Percentiles rank a stretch among this genome's conserved stretches.
These are phyloP conservation scores for Alternaria triticina DNA, from an alignment of 2,329 filamentous ascomycete species.

Conservation along the genomic window DNA sequence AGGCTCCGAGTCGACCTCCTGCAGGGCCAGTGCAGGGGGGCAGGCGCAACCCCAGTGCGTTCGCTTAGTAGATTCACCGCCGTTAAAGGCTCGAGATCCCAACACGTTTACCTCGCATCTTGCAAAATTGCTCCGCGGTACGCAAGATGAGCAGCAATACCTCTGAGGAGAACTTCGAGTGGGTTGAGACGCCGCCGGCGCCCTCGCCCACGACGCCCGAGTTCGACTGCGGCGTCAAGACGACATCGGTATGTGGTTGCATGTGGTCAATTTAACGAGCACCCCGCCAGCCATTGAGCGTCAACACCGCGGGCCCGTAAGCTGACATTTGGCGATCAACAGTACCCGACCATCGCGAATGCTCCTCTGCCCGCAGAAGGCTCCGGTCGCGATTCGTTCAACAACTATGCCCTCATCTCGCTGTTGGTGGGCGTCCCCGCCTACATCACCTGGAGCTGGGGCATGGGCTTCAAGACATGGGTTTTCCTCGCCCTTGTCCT, in stretches of 20 bases:
- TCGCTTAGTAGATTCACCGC: constrained; percentile 41
- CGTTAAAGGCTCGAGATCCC: constrained; percentile 34
- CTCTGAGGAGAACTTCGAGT: constrained; percentile 67
- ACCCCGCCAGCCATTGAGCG: constrained; percentile 43
- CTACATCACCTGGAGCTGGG: constrained; percentile 82
- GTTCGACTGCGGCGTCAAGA: constrained; percentile 66
- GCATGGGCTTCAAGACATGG: constrained; percentile 85
- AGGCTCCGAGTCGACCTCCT: constrained; percentile 22
- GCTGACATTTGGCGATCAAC: constrained; percentile 33
- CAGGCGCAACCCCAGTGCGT: constrained; percentile 20
- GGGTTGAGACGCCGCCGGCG: constrained; percentile 68
- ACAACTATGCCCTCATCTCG: constrained; percentile 76
- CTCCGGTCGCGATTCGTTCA: constrained; percentile 84
- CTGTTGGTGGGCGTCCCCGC: constrained; percentile 74
- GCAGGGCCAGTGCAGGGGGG: not conserved
- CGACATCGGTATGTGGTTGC: constrained; percentile 61
- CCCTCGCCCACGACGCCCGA: constrained; percentile 57
- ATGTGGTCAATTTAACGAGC: constrained; percentile 16
- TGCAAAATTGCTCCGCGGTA: constrained; percentile 42
- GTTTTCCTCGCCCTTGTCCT: constrained; percentile 85
- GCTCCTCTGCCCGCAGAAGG: constrained; percentile 90
- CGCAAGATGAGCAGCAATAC: constrained; percentile 45
- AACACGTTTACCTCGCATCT: constrained; percentile 30
- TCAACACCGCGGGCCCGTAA: constrained; percentile 18
- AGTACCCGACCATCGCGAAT: constrained; percentile 93